A percentile compares a stretch with the other conserved stretches of the same genome.
These are phyloP conservation scores for Candida neerlandica DNA, from an alignment of 1,139 yeast species.

Conservation along the genomic window DNA sequence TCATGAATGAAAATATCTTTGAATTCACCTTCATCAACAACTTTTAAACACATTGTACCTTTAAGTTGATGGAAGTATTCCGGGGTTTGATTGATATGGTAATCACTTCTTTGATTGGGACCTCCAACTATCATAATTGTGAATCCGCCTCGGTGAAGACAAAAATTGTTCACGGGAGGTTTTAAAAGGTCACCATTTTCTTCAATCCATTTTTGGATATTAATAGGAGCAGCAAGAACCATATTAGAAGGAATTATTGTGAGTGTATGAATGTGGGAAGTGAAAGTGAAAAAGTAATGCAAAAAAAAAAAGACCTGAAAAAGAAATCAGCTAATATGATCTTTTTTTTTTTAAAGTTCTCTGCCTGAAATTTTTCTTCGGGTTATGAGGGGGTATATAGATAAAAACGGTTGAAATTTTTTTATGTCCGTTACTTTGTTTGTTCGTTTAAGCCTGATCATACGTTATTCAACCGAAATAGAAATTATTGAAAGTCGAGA, in stretches of 20 bases:
- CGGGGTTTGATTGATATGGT: slow-evolving; percentile 91
- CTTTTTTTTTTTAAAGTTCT: too few relatives aligned
- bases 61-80: slow-evolving; percentile 90
- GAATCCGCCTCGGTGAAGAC: slow-evolving; percentile 88
- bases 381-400: too few relatives aligned
- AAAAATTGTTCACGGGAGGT: slow-evolving; percentile 91
- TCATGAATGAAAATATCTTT: slow-evolving; percentile 75
- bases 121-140: slow-evolving; percentile 96
- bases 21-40: slow-evolving; percentile 78
- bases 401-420: too few relatives aligned
- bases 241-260: slow-evolving; percentile 3
- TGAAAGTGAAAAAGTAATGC: background rate
- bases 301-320: background rate
- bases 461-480: too few relatives aligned
- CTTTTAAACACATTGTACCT: slow-evolving; percentile 82
- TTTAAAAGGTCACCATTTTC: slow-evolving; percentile 75
- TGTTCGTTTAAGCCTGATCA: too few relatives aligned
- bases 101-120: slow-evolving; percentile 91
- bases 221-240: slow-evolving; percentile 72
- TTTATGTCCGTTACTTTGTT: too few relatives aligned
- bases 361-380: too few relatives aligned
- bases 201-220: slow-evolving; percentile 76
- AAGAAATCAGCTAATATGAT: background rate
- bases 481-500: too few relatives aligned
- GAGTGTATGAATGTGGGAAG: background rate